These are phyloP conservation scores for Uncinocarpus reesii DNA, from an alignment of 2,329 filamentous ascomycete genomes.

Conservation along the genomic window DNA sequence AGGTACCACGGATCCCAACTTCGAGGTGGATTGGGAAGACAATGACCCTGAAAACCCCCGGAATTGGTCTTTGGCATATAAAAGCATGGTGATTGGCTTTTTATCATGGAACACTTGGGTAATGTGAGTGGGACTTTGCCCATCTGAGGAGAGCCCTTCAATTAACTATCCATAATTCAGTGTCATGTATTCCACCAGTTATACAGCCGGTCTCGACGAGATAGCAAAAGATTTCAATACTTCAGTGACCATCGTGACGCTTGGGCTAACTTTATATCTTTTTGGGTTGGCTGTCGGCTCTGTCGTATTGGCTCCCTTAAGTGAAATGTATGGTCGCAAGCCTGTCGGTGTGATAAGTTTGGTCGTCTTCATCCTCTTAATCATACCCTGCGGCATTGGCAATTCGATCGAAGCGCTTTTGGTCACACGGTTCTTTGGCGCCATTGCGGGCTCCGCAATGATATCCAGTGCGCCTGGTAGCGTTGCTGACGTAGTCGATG, in stretches of 20 bases:
- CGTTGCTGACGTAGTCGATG: constrained; percentile 70
- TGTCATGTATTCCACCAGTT: constrained; percentile 67
- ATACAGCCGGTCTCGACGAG: constrained; percentile 60
- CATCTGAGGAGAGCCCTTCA: neutral
- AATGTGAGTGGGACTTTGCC: constrained; percentile 33
- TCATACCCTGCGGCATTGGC: constrained; percentile 62
- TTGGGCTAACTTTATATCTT: constrained; percentile 71
- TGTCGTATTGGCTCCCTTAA: constrained; percentile 61
- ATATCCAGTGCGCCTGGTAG: constrained; percentile 74
- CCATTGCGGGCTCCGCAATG: constrained; percentile 66
- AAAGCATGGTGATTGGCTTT: constrained; percentile 44
- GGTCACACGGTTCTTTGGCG: constrained; percentile 63
- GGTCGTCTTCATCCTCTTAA: constrained; percentile 53
- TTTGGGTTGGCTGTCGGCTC: constrained; percentile 62
- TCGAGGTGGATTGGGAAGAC: constrained; percentile 62
- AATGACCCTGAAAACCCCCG: constrained; percentile 55
- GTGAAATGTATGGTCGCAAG: constrained; percentile 38
- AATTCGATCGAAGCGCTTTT: constrained; percentile 58
- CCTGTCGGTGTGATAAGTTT: constrained; percentile 59
- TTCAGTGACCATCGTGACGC: constrained; percentile 52
- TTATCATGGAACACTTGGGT: constrained; percentile 50
- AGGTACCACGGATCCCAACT: constrained; percentile 46
- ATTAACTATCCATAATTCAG: constrained; percentile 19
- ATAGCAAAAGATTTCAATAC: constrained; percentile 56
- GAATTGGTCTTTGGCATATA: constrained; percentile 56